phyloP scores from a whole-genome alignment of 768 basidiomycete species.

The Rhodotorula paludigena region DNA sequence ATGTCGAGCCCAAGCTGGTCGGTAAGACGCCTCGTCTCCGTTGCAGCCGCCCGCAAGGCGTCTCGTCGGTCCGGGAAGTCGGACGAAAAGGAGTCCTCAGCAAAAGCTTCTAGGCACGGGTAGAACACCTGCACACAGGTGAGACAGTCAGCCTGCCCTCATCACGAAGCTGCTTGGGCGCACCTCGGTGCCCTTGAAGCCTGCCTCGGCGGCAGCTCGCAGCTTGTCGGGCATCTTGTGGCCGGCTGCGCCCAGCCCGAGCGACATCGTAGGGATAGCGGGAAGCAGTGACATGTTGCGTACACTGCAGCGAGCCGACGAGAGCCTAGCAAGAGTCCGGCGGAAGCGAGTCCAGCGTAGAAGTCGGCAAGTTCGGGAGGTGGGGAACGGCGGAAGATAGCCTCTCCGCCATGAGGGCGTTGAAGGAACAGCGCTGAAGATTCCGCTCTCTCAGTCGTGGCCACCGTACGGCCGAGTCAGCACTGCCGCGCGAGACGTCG shows the following conservation, averaged over 20 bases:
- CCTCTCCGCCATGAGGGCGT: too few relatives aligned
- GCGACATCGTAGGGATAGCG: conserved; percentile 25
- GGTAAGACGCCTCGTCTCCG: conserved; percentile 1
- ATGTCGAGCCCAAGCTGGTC: conserved; percentile 15
- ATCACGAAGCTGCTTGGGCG: not conserved
- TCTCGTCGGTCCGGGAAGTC: not conserved
- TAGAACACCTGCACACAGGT: conserved; percentile 23
- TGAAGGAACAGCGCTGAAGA: too few relatives aligned
- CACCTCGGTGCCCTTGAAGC: conserved; percentile 29
- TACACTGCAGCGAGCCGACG: too few relatives aligned
- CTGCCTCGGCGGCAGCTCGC: conserved; percentile 6
- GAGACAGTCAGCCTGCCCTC: not conserved
- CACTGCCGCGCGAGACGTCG: too few relatives aligned
- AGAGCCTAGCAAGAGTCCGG: too few relatives aligned
- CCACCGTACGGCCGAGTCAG: too few relatives aligned
- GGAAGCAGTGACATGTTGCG: too few relatives aligned
- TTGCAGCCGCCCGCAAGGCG: conserved; percentile 12
- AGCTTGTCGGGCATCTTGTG: conserved; percentile 20
- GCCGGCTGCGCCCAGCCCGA: conserved; percentile 26
- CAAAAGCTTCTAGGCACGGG: conserved; percentile 19
- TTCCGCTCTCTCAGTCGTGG: too few relatives aligned
- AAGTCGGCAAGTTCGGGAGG: too few relatives aligned
- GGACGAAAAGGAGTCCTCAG: not conserved
- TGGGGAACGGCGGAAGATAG: too few relatives aligned
- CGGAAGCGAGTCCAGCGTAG: too few relatives aligned